phyloP scores from a whole-genome alignment of 2,329 filamentous ascomycete genomes.

The Verticillium isaacii region DNA sequence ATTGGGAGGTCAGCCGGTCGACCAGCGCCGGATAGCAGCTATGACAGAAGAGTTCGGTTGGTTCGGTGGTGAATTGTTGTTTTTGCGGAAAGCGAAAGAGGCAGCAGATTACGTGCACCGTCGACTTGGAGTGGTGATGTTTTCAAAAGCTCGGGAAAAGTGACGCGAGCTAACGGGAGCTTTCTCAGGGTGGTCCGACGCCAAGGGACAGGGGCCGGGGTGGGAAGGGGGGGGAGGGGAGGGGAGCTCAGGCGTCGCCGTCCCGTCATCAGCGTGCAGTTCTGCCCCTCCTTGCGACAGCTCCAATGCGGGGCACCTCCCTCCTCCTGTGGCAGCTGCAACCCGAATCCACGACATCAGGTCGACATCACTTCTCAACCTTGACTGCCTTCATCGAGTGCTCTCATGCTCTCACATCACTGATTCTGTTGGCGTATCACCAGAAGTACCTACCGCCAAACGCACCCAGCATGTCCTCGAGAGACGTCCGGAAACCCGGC shows the following conservation, averaged over 20 bases:
- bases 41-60: background rate
- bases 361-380: background rate
- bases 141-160: background rate
- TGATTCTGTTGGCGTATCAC: background rate
- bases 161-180: background rate
- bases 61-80: background rate
- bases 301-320: background rate
- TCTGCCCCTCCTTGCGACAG: background rate
- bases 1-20: background rate
- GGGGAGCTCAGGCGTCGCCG: background rate
- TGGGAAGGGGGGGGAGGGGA: background rate
- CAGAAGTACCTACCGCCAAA: background rate
- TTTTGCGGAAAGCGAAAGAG: no score
- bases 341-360: background rate
- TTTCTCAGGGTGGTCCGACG: background rate
- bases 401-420: no score
- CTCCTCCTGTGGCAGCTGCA: background rate
- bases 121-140: background rate
- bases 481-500: conserved; percentile 43
- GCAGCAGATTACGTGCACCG: no score
- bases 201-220: background rate
- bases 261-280: background rate
- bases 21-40: background rate
- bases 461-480: background rate
- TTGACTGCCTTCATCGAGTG: no score